Conservation (phyloP, 345 rosid species). For the Rhizophora apiculata region DNA sequence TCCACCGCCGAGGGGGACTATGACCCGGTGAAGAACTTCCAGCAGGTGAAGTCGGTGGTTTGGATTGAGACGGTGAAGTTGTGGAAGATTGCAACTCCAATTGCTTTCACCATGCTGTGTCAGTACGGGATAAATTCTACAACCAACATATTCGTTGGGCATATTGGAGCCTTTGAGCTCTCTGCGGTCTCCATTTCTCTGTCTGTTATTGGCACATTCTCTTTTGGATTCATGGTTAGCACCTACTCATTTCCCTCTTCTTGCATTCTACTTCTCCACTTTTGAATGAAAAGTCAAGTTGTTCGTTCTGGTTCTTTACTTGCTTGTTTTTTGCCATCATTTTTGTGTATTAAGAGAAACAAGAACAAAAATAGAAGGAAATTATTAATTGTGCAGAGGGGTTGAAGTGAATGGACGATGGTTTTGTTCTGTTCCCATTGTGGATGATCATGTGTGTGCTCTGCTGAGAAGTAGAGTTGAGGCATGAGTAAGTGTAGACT, state of each 20-base stretch:
- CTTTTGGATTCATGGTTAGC: slow-evolving; percentile 68
- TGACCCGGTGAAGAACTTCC: slow-evolving; percentile 36
- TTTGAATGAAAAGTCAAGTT: no score
- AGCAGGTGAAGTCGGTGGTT: slow-evolving; percentile 40
- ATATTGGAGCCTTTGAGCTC: slow-evolving; percentile 63
- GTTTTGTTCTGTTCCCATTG: no score
- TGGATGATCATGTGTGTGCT: no score
- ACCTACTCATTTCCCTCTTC: neutral
- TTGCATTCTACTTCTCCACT: neutral
- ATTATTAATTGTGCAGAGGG: no score
- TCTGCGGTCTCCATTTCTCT: slow-evolving; percentile 64
- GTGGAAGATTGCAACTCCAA: slow-evolving; percentile 64
- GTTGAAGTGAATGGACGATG: no score
- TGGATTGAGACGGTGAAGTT: slow-evolving; percentile 48
- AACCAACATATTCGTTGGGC: slow-evolving; percentile 64
- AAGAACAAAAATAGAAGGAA: no score
- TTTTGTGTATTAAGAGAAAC: no score
- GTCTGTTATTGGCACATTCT: slow-evolving; percentile 66
- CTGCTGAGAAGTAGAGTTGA: no score
- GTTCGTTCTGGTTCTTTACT: no score
- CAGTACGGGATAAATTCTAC: slow-evolving; percentile 49
- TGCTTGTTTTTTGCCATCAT: no score
- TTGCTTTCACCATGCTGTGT: slow-evolving; percentile 48
- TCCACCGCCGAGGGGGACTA: slow-evolving; percentile 36
- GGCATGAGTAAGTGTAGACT: no score